phyloP scores from a whole-genome alignment of 202 grass and related monocot species.

The Miscanthus sacchariflorus region DNA sequence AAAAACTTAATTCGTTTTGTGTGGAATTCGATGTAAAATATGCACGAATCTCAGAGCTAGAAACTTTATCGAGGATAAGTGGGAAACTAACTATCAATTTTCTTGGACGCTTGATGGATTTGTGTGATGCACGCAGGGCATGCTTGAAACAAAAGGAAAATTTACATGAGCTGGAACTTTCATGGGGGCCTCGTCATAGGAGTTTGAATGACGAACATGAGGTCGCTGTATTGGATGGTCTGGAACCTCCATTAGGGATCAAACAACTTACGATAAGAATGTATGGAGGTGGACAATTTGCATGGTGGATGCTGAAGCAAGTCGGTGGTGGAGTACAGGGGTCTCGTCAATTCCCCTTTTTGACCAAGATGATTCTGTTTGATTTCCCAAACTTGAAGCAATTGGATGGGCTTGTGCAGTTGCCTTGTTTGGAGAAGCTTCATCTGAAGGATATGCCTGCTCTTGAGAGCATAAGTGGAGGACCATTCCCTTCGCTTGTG shows the following conservation, averaged over 20 bases:
- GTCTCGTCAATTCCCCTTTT: background rate
- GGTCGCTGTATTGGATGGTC: background rate
- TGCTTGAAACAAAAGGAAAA: background rate
- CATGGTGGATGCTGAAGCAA: slow-evolving; percentile 34
- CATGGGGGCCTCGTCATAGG: no score
- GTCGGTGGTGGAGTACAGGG: background rate
- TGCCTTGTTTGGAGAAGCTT: slow-evolving; percentile 1
- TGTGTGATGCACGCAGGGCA: background rate
- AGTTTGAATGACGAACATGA: background rate
- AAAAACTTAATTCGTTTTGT: background rate
- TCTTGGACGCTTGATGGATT: background rate
- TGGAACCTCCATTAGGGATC: slow-evolving; percentile 19
- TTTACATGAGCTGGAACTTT: background rate
- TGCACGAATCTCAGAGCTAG: background rate
- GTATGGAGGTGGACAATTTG: background rate
- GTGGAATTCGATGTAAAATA: background rate
- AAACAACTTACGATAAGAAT: rapidly evolving
- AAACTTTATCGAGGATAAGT: background rate
- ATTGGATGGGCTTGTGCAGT: background rate
- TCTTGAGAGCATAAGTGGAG: slow-evolving; percentile 14
- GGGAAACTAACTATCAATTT: background rate
- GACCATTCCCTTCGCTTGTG: slow-evolving; percentile 30
- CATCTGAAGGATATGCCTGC: rapidly evolving
- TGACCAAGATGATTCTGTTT: background rate
- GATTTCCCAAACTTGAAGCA: background rate